Evolutionary conservation across 129 eudicot species (phyloP).

Genomic region (carrot (Daucus carota)): DH1_v3.0 NC_030382.2:52531501-52532000

Average conservation of each 20-base stretch:
- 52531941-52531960: slow-evolving; percentile 14
- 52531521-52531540: slow-evolving; percentile 1
- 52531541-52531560: background rate
- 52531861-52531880: background rate
- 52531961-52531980: slow-evolving; percentile 19
- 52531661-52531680: too few species aligned
- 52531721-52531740: background rate
- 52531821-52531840: too few species aligned
- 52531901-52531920: background rate
- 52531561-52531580: background rate
- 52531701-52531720: background rate
- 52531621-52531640: too few species aligned
- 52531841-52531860: background rate
- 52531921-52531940: background rate
- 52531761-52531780: background rate
- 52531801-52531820: background rate
- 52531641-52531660: too few species aligned
- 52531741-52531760: slow-evolving; percentile 1
- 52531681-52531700: background rate
- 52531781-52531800: background rate
- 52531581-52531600: background rate
- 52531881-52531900: background rate
- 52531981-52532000: slow-evolving; percentile 7
- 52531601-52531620: too few species aligned
- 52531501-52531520: background rate